These are phyloP conservation scores for Rosa chinensis DNA, from an alignment of 306 rosid species.

Conservation along the genomic window DNA sequence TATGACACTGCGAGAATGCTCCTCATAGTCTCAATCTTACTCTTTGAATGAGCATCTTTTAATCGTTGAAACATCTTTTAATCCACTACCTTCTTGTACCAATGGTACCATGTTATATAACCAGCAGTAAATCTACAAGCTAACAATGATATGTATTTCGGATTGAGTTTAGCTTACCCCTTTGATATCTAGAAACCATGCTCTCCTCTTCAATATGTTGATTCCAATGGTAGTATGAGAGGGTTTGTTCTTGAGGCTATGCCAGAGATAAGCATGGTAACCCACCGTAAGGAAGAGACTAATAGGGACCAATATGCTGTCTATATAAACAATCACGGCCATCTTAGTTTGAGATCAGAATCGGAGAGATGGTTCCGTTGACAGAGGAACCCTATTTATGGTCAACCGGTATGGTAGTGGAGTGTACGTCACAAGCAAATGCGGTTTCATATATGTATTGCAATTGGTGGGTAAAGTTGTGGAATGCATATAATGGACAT, in stretches of 20 bases:
- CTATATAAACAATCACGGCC: constrained; percentile 47
- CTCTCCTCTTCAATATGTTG: constrained; percentile 40
- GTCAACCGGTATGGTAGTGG: not conserved
- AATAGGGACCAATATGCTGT: constrained; percentile 57
- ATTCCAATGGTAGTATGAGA: constrained; percentile 56
- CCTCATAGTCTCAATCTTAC: no score
- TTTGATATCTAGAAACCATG: constrained; percentile 54
- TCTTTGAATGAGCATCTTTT: no score
- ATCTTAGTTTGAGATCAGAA: constrained; percentile 24
- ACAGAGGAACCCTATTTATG: not conserved
- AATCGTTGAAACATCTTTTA: no score
- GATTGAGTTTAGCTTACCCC: constrained; percentile 36
- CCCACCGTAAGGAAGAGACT: constrained; percentile 57
- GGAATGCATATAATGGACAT: constrained; percentile 53
- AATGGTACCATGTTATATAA: no score
- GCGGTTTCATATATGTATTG: constrained; percentile 10
- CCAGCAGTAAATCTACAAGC: not conserved
- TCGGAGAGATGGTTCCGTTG: not conserved
- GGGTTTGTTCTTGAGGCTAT: constrained; percentile 60
- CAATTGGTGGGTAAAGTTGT: constrained; percentile 29
- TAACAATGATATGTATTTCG: not conserved
- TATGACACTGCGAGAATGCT: no score
- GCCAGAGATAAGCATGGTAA: constrained; percentile 73
- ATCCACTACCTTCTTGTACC: no score
- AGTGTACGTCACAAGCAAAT: constrained; percentile 24